Evolutionary conservation across 345 rosid species (phyloP), one percentile per base, ranked within the genome.

Genomic region (Euphorbia lathyris): DNA sequence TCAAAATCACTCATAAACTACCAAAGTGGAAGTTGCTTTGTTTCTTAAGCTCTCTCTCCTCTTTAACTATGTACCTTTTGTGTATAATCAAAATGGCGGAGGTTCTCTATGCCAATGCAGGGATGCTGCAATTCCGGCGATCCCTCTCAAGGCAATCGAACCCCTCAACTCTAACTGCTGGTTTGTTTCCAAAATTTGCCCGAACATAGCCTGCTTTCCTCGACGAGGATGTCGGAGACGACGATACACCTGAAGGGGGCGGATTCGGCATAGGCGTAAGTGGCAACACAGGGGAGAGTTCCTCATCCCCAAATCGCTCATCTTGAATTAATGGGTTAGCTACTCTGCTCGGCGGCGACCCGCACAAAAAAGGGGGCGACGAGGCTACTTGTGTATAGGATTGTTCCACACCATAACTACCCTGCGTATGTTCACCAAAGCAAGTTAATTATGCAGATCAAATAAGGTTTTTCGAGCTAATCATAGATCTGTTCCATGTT

Each of bases 271-370:
- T 77, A 43, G 79, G 76, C 71, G 78, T 76, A 53, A 62, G 48
- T 19, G 82, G 85, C 0, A 86, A 76, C 52, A 81, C 38, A 0
- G 86, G 86, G 77, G 74, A 53, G 72, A 81, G 55, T 74, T 79
- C 80, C 74, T 88, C 90, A 1, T 88, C 86, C 70, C 84, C 81
- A 36, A 95, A 95, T 63, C 85, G 82, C 48, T 90, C 88, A 67
- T 95, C 99, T 64, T 86, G 92, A 78, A 88, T 90, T 83, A 95
- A 69, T 69, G 99, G 99, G 92, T 95, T 95, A 90, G 93, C 84
- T 72, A 95, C 99, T 92, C 99, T 87, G 85, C 96, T 86, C 51
- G 99, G 99, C 73, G 99, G 99, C 72, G 97, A 95, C 81, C 97
- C 99, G 16, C 88, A 74, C 74, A 91, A 91, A 77, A 85, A 91